Base-by-base conservation (phyloP, 148 eudicot species). In the Talinum fruticosum region DNA sequence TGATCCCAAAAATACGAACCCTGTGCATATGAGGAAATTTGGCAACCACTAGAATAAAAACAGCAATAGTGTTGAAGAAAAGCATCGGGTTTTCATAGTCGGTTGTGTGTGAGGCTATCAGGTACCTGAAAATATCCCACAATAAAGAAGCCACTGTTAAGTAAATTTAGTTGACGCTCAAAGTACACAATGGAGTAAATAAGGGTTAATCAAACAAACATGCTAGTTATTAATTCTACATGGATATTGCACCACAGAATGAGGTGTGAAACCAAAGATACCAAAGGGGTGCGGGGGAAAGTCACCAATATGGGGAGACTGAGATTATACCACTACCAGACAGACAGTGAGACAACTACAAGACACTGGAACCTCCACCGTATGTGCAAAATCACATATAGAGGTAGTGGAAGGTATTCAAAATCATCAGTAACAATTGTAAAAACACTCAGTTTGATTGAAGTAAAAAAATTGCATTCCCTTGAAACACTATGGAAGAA, bases 11-110 rank as follows among this genome's bases (percentile, higher is more conserved):
- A 15, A 92, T 92, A 13, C 97, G 92, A 77, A 92, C 97, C 83
- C 88, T 92, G 88, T 92, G 97, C 97, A 90, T 92, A 74, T 85
- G 76, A 10, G 97, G 97, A 74, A 90, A 87, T 86, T 92, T 92
- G 62, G 97, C 97, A 73, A 92, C 89, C 36, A 92, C 94, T 29
- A 92, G 85, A 73, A 92, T 83, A 26, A 89, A 85, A 37, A 90
- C 94, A 6, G 92, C 94, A 45, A 92, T 69, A 0, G 94, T 90
- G 86, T 92, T 92, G 79, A 92, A 53, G 72, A 88, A 83, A 12
- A 92, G 92, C 97, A 92, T 92, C 0, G 97, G 94, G 75, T 90
- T 83, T 72, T 92, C 91, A 71, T 92, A 92, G 80, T 92, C 90
- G 19, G 97, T 92, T 19, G 97, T 88, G 83, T 92, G 94, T 4